These are phyloP conservation scores for Dothistroma septosporum DNA, from an alignment of 2,329 filamentous ascomycete genomes.

Conservation along the genomic window DNA sequence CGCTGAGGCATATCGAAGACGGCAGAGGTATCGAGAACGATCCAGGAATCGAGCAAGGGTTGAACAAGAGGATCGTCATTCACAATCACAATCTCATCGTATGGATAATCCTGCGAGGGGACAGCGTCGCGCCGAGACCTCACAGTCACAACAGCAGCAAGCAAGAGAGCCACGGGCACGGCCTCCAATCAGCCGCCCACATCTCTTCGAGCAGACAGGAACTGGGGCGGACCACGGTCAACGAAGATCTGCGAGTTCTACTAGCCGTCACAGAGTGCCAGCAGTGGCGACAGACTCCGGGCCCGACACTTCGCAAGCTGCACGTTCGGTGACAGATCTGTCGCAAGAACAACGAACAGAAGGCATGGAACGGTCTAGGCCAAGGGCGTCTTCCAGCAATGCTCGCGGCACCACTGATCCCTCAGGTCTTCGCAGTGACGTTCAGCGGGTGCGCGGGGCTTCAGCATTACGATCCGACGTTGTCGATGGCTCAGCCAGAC, in stretches of 20 bases:
- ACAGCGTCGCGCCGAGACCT: conserved; percentile 10
- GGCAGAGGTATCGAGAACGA: conserved; percentile 56
- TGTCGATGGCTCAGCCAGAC: background rate
- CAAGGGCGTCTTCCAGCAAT: conserved; percentile 39
- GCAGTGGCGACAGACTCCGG: conserved; percentile 38
- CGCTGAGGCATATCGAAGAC: conserved; percentile 76
- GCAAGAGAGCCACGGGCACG: conserved; percentile 23
- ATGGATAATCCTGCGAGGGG: conserved; percentile 5
- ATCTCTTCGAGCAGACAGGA: conserved; percentile 41
- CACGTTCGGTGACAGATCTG: conserved; percentile 65
- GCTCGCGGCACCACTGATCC: conserved; percentile 45
- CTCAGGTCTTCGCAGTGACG: conserved; percentile 22
- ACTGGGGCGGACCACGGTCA: conserved; percentile 32
- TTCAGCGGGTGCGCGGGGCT: conserved; percentile 16
- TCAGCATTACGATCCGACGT: conserved; percentile 7
- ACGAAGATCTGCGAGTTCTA: conserved; percentile 44
- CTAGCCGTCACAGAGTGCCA: conserved; percentile 26
- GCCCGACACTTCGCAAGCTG: conserved; percentile 44
- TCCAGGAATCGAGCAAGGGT: conserved; percentile 27
- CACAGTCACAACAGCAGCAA: conserved; percentile 30
- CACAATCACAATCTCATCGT: background rate
- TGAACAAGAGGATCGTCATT: conserved; percentile 5
- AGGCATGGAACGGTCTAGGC: conserved; percentile 26
- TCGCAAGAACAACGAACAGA: conserved; percentile 35
- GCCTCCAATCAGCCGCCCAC: conserved; percentile 47